Evolutionary conservation across 208 protist species (phyloP).

Genomic region (Acanthamoeba healyi): DNA sequence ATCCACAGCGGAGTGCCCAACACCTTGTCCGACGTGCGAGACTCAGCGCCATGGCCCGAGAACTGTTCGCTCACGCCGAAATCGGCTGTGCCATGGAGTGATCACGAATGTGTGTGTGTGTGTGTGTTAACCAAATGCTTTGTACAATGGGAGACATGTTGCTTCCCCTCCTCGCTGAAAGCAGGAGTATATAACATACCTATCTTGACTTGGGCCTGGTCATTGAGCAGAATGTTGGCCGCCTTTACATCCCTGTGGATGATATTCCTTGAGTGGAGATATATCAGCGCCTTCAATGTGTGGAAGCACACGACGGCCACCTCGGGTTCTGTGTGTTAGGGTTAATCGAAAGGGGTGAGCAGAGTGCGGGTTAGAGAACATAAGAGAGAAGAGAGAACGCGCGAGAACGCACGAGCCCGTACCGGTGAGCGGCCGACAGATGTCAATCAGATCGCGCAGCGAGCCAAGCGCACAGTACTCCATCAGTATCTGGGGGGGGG

Average conservation of each 20-base stretch:
- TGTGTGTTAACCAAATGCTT: neutral
- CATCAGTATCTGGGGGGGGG: conserved; percentile 24
- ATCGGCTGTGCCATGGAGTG: conserved; percentile 47
- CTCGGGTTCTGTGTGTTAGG: conserved; percentile 22
- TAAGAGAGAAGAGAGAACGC: neutral
- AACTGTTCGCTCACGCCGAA: conserved; percentile 71
- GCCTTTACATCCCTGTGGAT: conserved; percentile 60
- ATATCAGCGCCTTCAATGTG: conserved; percentile 53
- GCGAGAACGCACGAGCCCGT: neutral
- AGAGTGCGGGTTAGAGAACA: neutral
- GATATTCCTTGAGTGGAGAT: conserved; percentile 9
- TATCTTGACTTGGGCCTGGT: conserved; percentile 21
- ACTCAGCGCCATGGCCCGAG: conserved; percentile 7
- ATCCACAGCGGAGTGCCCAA: conserved; percentile 63
- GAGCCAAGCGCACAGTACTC: conserved; percentile 64
- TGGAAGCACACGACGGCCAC: conserved; percentile 60
- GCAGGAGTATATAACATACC: neutral
- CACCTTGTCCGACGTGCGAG: conserved; percentile 48
- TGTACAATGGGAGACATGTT: no score
- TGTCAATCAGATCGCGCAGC: conserved; percentile 34
- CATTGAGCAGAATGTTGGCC: conserved; percentile 21
- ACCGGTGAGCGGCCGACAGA: neutral
- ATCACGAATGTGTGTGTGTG: neutral
- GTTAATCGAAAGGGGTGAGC: neutral
- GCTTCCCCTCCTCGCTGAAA: neutral